These are phyloP conservation scores for Starmera caribaea DNA, from an alignment of 805 yeast species.

Conservation along the genomic window DNA sequence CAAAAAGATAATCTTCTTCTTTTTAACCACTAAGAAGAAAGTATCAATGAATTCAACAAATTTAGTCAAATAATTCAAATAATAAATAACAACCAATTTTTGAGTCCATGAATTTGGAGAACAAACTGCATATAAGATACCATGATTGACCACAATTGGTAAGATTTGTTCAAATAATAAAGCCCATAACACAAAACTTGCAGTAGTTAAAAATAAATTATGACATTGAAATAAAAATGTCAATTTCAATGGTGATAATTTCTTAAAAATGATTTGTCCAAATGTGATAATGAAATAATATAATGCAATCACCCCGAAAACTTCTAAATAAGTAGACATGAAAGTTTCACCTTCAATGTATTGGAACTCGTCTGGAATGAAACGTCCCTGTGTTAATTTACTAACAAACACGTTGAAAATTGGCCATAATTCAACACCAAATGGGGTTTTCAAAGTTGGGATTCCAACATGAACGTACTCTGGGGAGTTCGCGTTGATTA, in stretches of 20 bases:
- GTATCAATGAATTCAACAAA: constrained; percentile 87
- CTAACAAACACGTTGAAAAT: constrained; percentile 43
- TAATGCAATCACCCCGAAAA: constrained; percentile 44
- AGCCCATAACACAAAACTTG: constrained; percentile 56
- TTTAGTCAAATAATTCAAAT: constrained; percentile 86
- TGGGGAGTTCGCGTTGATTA: constrained; percentile 31
- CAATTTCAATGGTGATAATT: constrained; percentile 59
- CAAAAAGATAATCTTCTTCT: constrained; percentile 84
- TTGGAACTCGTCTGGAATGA: constrained; percentile 57
- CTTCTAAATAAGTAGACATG: constrained; percentile 55
- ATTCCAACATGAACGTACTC: constrained; percentile 26
- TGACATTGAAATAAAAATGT: constrained; percentile 76
- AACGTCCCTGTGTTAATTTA: constrained; percentile 36
- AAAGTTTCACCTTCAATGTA: constrained; percentile 61
- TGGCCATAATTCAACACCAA: constrained; percentile 66
- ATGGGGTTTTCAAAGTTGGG: constrained; percentile 68
- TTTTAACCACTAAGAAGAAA: constrained; percentile 80
- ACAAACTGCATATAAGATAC: constrained; percentile 80
- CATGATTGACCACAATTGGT: constrained; percentile 68
- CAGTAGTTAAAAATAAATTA: constrained; percentile 62
- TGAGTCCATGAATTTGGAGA: constrained; percentile 71
- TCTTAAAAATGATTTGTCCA: constrained; percentile 57
- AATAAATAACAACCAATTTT: constrained; percentile 74
- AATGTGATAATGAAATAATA: constrained; percentile 82
- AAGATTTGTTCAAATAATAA: constrained; percentile 77